Evolutionary conservation across 129 eudicot genomes (phyloP), one percentile per base, ranked within the genome.

Genomic region (Saposhnikovia divaricata): DNA sequence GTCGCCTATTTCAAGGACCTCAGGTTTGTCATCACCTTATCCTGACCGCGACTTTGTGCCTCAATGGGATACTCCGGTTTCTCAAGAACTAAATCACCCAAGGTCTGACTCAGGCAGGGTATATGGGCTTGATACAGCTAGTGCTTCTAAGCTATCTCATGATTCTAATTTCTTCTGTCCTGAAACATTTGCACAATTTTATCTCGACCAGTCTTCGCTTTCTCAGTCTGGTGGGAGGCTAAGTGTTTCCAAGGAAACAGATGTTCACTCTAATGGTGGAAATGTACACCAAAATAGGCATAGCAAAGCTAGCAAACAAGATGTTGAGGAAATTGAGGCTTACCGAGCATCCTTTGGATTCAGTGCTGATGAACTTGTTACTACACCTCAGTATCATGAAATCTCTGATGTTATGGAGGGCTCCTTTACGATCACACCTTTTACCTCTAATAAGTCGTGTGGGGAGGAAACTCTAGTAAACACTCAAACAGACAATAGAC

Each of bases 141-240:
- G 81, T 79, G 87, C 81, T 70, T 79, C 90, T 18, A 91, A 87
- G 80, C 61, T 86, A 75, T 84, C 93, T 3, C 97, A 86, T 81
- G 97, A 90, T 82, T 92, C 99, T 5, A 95, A 95, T 80, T 95
- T 95, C 79, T 95, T 95, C 87, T 92, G 97, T 76, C 99, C 99
- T 2, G 99, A 87, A 45, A 95, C 99, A 82, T 95, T 95, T 84
- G 97, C 97, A 6, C 95, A 95, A 44, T 95, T 89, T 77, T 95
- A 95, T 79, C 83, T 91, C 76, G 99, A 95, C 72, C 97, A 86
- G 37, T 88, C 96, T 43, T 88, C 90, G 4, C 85, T 90, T 82
- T 86, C 98, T 75, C 91, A 91, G 76, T 82, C 93, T 51, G 96
- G 91, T 77, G 99, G 99, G 44, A 78, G 99, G 86, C 79, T 95